A percentile compares a stretch with the other conserved stretches of the same genome.
phyloP scores from a whole-genome alignment of 129 eudicot genomes.

The Escallonia rubra region DNA sequence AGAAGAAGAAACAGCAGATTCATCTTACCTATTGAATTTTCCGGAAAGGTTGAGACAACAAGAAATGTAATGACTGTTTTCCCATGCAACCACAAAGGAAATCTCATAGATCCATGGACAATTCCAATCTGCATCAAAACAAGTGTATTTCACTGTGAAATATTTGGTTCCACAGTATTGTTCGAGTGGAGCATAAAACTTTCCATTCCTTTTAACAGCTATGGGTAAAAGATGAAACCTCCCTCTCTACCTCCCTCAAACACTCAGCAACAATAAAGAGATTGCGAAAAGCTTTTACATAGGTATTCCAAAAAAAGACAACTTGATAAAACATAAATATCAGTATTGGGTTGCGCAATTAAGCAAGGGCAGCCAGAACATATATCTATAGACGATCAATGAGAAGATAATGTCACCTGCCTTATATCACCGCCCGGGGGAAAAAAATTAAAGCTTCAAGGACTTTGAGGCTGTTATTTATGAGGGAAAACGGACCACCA shows the following conservation, averaged over 20 bases:
- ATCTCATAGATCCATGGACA: slow-evolving; percentile 76
- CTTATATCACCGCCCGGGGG: too few relatives aligned
- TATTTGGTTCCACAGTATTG: background rate
- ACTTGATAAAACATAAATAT: too few relatives aligned
- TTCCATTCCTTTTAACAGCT: background rate
- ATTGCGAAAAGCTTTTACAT: too few relatives aligned
- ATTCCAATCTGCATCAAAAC: slow-evolving; percentile 56
- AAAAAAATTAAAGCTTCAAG: too few relatives aligned
- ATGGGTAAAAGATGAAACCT: background rate
- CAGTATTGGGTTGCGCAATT: too few relatives aligned
- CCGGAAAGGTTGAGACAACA: slow-evolving; percentile 72
- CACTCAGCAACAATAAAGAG: background rate
- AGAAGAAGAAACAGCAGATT: background rate
- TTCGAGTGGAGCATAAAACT: too few relatives aligned
- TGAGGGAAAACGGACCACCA: too few relatives aligned
- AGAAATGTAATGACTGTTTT: slow-evolving; percentile 58
- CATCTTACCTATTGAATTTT: slow-evolving; percentile 64
- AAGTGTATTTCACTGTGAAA: background rate
- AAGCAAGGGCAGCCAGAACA: too few relatives aligned
- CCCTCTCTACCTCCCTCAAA: background rate
- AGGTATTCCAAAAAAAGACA: too few relatives aligned
- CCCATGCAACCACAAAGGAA: slow-evolving; percentile 97
- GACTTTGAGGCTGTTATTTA: too few relatives aligned
- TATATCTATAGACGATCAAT: too few relatives aligned
- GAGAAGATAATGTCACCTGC: too few relatives aligned